These are phyloP conservation scores for Daedaleopsis sinensis DNA, from an alignment of 768 basidiomycete species.

Conservation along the genomic window DNA sequence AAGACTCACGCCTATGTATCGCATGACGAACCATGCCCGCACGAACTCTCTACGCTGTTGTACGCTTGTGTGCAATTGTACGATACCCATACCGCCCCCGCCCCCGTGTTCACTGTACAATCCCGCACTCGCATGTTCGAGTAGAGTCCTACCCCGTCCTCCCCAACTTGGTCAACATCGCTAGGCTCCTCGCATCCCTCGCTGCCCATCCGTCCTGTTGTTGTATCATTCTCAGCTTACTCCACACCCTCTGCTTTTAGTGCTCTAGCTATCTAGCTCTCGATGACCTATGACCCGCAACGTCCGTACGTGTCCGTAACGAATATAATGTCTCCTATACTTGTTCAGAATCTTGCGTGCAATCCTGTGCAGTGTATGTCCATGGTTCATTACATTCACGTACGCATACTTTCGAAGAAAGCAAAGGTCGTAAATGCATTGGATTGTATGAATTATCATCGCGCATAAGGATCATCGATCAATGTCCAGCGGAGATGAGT, in stretches of 20 bases:
- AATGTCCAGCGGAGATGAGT: too few relatives aligned
- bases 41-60: too few relatives aligned
- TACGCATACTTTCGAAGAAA: too few relatives aligned
- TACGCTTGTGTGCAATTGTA: too few relatives aligned
- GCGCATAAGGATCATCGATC: too few relatives aligned
- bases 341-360: neutral
- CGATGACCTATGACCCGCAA: neutral
- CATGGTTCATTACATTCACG: neutral
- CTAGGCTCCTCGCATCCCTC: neutral
- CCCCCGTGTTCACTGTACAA: too few relatives aligned
- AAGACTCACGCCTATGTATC: too few relatives aligned
- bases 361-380: neutral
- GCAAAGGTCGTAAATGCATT: too few relatives aligned
- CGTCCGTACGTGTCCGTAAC: conserved; percentile 20
- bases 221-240: neutral
- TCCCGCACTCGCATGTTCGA: neutral
- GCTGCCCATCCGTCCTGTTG: neutral
- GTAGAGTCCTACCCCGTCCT: neutral
- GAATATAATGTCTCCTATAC: conserved; percentile 19
- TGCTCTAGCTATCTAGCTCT: neutral
- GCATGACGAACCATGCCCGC: too few relatives aligned
- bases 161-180: neutral
- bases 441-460: too few relatives aligned
- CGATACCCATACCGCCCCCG: too few relatives aligned
- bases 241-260: neutral